Conservation (phyloP, 495 filamentous ascomycete genomes). For the Cenococcum geophilum region DNA sequence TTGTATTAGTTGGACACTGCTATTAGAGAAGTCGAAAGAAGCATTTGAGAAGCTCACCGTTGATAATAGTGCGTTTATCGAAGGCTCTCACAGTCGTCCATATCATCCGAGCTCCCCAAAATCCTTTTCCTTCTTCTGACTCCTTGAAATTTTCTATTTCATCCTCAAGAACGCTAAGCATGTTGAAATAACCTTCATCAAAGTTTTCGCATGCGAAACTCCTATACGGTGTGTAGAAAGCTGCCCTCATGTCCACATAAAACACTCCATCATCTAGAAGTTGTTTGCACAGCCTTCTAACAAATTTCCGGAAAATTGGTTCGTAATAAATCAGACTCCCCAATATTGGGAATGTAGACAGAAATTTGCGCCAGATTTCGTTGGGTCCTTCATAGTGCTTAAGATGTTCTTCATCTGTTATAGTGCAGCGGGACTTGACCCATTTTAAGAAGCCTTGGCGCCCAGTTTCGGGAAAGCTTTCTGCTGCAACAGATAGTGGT, state of each 20-base stretch:
- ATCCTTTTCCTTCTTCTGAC: conserved; percentile 61
- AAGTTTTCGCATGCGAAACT: conserved; percentile 51
- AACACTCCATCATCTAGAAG: conserved; percentile 69
- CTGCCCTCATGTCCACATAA: conserved; percentile 65
- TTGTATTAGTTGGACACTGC: not conserved
- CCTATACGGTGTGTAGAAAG: conserved; percentile 57
- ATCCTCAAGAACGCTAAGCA: conserved; percentile 66
- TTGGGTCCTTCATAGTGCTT: conserved; percentile 74
- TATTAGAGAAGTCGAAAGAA: not conserved
- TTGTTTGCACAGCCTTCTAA: conserved; percentile 59
- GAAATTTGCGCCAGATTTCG: conserved; percentile 75
- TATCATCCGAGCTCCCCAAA: conserved; percentile 84
- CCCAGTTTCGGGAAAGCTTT: conserved; percentile 65
- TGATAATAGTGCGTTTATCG: conserved; percentile 57
- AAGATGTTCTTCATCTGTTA: conserved; percentile 64
- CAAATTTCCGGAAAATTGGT: conserved; percentile 75
- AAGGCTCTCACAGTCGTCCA: conserved; percentile 69
- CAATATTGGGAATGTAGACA: conserved; percentile 60
- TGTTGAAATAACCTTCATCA: conserved; percentile 57
- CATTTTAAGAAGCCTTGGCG: conserved; percentile 66
- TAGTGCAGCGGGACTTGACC: conserved; percentile 66
- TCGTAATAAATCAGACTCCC: conserved; percentile 78
- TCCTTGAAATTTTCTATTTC: conserved; percentile 71
- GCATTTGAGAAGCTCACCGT: conserved; percentile 38
- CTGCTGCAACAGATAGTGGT: conserved; percentile 57